Percentiles rank a stretch among this genome's conserved stretches.
phyloP scores from a whole-genome alignment of 495 filamentous ascomycete genomes.

The Aspergillus panamensis region DNA sequence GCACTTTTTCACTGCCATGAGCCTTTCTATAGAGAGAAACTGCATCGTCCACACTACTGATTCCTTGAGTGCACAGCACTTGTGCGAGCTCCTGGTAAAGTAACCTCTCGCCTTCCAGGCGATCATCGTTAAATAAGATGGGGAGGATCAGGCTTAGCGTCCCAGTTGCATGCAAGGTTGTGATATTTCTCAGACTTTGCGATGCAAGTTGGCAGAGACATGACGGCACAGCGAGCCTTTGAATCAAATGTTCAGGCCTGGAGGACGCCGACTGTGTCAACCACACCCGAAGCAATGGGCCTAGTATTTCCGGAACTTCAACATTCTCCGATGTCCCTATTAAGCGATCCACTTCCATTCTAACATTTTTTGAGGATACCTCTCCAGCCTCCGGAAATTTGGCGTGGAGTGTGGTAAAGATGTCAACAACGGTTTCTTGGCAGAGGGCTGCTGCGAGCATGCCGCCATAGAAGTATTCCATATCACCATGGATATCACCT shows the following conservation, averaged over 20 bases:
- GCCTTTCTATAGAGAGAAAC: slow-evolving; percentile 68
- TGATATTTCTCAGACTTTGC: slow-evolving; percentile 69
- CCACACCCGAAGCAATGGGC: slow-evolving; percentile 43
- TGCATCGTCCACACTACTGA: slow-evolving; percentile 73
- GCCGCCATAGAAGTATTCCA: slow-evolving; percentile 75
- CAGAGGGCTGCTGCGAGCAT: slow-evolving; percentile 81
- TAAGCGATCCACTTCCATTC: slow-evolving; percentile 32
- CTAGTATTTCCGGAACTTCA: slow-evolving; percentile 41
- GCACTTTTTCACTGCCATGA: slow-evolving; percentile 55
- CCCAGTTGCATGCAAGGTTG: slow-evolving; percentile 72
- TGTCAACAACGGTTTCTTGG: slow-evolving; percentile 60
- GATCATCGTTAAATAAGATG: slow-evolving; percentile 54
- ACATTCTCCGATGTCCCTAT: slow-evolving; percentile 41
- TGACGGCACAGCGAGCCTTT: slow-evolving; percentile 37
- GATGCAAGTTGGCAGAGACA: slow-evolving; percentile 44
- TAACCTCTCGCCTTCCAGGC: slow-evolving; percentile 48
- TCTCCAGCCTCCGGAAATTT: slow-evolving; percentile 24
- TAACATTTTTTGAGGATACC: slow-evolving; percentile 23
- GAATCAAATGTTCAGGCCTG: slow-evolving; percentile 23
- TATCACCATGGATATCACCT: slow-evolving; percentile 49
- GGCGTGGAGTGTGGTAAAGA: slow-evolving; percentile 34
- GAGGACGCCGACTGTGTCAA: slow-evolving; percentile 30
- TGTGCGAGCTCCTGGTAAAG: slow-evolving; percentile 52
- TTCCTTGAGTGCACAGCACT: slow-evolving; percentile 50
- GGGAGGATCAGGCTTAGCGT: slow-evolving; percentile 69